Percentiles rank a stretch among this genome's conserved stretches.
Conservation (phyloP, 768 basidiomycete species). For the Lactarius sanguifluus region DNA sequence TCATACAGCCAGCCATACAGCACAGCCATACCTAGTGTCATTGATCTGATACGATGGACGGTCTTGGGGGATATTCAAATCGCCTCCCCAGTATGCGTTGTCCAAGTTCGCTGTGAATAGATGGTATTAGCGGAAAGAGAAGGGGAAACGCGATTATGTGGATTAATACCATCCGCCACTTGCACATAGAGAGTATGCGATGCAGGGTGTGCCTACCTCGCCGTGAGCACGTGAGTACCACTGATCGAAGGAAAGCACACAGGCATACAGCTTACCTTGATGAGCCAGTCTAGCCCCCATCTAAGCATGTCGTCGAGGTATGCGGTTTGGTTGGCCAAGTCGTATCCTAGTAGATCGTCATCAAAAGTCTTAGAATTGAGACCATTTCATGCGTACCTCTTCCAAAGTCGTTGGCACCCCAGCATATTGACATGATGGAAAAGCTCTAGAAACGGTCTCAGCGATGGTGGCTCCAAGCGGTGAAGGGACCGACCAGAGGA, state of each 20-base stretch:
- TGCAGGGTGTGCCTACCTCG: conserved; percentile 70
- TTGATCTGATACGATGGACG: conserved; percentile 82
- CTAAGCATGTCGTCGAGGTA: conserved; percentile 91
- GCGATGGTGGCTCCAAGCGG: conserved; percentile 5
- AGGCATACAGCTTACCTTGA: conserved; percentile 56
- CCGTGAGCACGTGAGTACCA: conserved; percentile 4
- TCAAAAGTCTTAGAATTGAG: background rate
- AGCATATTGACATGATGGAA: conserved; percentile 81
- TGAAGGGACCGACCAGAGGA: conserved; percentile 58
- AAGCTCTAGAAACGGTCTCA: conserved; percentile 53
- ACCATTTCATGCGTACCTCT: conserved; percentile 47
- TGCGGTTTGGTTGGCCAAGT: conserved; percentile 79
- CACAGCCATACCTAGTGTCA: conserved; percentile 45
- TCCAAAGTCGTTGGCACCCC: conserved; percentile 87
- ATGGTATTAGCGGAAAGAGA: conserved; percentile 6
- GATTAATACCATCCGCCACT: conserved; percentile 58
- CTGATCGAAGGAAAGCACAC: background rate
- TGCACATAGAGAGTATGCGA: conserved; percentile 74
- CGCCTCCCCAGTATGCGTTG: conserved; percentile 88
- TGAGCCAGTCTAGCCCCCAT: conserved; percentile 91
- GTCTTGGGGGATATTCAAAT: conserved; percentile 68
- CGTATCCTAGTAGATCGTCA: conserved; percentile 57
- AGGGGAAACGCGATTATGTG: background rate
- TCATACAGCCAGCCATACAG: background rate
- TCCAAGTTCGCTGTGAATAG: conserved; percentile 51